Evolutionary conservation across 345 rosid species (phyloP), one percentile per base, ranked within the genome.

Genomic region (Eucalyptus erythrocorys): DNA sequence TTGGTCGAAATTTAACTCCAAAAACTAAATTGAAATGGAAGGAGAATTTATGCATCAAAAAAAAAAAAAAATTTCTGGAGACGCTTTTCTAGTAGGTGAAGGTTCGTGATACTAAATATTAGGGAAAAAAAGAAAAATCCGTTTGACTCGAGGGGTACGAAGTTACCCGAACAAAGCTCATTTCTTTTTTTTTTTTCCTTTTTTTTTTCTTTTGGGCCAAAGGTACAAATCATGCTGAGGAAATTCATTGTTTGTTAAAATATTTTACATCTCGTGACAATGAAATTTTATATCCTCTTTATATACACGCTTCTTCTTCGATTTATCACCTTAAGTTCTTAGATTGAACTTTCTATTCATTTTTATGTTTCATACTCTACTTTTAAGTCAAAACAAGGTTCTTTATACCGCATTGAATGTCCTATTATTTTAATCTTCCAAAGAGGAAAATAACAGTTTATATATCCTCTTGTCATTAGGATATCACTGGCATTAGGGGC

Each of bases 181-280:
- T n/a, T 66, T 66, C 6, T n/a, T 64, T 26, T 30, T 6, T 15
- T 49, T 6, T 49, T 49, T 15, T 49, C 17, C 13, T n/a, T 7
- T 15, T 6, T 61, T 13, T 64, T 14, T 2, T 26, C 32, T 61
- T 61, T 6, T 13, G 15, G 14, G 40, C 76, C 76, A 7, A n/a
- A n/a, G 19, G 10, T n/a, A 66, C 19, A 7, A 66, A 66, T 14
- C 76, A 66, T 14, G 21, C 10, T n/a, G 10, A n/a, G 40, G 7
- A 66, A 10, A 66, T n/a, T 7, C 12, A 4, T 13, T 66, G 57
- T 16, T 68, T 32, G 24, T 32, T 16, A 19, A 59, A 68, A 68
- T 32, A 68, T 32, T 68, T 37, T 32, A 68, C 11, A 8, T 0
- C 10, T 8, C 7, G 0, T 32, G 6, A 16, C 12, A 1, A 8